These are phyloP conservation scores for Cornus controversa DNA, from an alignment of 148 eudicot species.

Conservation along the genomic window DNA sequence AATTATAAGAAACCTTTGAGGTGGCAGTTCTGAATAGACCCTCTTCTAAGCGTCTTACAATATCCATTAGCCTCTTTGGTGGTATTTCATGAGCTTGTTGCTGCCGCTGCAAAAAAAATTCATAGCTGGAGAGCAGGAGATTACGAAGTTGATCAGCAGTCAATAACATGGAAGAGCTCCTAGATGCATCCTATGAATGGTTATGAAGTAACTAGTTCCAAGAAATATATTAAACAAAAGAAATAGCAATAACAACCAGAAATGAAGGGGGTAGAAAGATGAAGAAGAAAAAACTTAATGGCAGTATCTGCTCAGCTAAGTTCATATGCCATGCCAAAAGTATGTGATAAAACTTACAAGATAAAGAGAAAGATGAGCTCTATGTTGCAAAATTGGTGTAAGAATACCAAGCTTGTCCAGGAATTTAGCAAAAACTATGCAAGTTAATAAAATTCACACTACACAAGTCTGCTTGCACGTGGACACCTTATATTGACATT, in stretches of 20 bases:
- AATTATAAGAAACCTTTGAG: conserved; percentile 47
- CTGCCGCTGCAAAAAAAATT: conserved; percentile 49
- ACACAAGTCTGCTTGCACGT: background rate
- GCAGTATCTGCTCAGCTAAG: background rate
- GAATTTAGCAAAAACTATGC: background rate
- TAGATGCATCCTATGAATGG: background rate
- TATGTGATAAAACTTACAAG: background rate
- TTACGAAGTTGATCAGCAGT: background rate
- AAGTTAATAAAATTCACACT: no score
- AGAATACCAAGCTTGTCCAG: background rate
- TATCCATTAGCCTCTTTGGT: conserved; percentile 45
- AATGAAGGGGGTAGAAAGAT: background rate
- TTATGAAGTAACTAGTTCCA: background rate
- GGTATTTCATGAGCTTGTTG: conserved; percentile 40
- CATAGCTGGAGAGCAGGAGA: conserved; percentile 28
- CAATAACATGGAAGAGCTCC: background rate
- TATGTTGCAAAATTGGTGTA: background rate
- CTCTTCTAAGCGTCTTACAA: conserved; percentile 80
- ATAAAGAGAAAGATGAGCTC: background rate
- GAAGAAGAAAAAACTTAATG: background rate
- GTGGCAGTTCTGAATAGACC: conserved; percentile 55
- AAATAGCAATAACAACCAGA: background rate
- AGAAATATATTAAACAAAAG: background rate
- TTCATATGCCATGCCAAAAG: background rate
- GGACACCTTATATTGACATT: background rate